Evolutionary conservation across 768 basidiomycete species (phyloP).

Genomic region (Kwoniella sp.): DNA sequence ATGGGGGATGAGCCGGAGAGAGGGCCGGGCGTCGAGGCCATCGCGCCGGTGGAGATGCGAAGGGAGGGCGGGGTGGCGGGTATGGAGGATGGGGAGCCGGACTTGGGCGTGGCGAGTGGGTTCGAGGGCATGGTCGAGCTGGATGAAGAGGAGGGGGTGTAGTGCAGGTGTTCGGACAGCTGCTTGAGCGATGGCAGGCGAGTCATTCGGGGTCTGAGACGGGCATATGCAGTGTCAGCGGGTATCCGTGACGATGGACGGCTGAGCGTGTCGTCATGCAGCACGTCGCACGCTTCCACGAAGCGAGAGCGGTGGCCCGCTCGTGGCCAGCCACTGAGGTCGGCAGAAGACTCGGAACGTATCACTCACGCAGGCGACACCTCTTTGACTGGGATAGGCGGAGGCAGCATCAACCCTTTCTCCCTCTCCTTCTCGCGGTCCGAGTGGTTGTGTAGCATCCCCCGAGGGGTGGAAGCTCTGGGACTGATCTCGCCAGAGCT

Average conservation of each 20-base stretch:
- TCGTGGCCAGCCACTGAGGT: too few species aligned
- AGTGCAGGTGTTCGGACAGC: slow-evolving; percentile 20
- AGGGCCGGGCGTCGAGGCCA: background rate
- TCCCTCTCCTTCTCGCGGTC: slow-evolving; percentile 4
- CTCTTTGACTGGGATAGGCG: slow-evolving; percentile 19
- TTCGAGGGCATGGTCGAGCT: slow-evolving; percentile 7
- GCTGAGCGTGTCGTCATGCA: too few species aligned
- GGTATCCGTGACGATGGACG: too few species aligned
- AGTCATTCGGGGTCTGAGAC: slow-evolving; percentile 30
- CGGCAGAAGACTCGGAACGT: too few species aligned
- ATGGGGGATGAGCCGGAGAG: slow-evolving; percentile 6
- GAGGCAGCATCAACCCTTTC: slow-evolving; percentile 19
- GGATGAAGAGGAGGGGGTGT: slow-evolving; percentile 11
- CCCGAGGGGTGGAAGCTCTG: too few species aligned
- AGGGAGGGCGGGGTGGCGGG: slow-evolving; percentile 18
- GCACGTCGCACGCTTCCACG: too few species aligned
- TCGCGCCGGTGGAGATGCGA: slow-evolving; percentile 13
- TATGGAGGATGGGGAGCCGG: slow-evolving; percentile 6
- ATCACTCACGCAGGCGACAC: background rate
- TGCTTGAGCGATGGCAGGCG: slow-evolving; percentile 34
- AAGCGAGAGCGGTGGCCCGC: too few species aligned
- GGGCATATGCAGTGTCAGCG: background rate
- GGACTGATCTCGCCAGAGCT: too few species aligned
- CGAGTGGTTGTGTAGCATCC: too few species aligned
- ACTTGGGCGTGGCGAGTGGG: slow-evolving; percentile 3